Percentiles rank a stretch among this genome's conserved stretches.
These are phyloP conservation scores for Mortierella sp. DNA, from an alignment of 371 early-diverging fungal species.

Conservation along the genomic window DNA sequence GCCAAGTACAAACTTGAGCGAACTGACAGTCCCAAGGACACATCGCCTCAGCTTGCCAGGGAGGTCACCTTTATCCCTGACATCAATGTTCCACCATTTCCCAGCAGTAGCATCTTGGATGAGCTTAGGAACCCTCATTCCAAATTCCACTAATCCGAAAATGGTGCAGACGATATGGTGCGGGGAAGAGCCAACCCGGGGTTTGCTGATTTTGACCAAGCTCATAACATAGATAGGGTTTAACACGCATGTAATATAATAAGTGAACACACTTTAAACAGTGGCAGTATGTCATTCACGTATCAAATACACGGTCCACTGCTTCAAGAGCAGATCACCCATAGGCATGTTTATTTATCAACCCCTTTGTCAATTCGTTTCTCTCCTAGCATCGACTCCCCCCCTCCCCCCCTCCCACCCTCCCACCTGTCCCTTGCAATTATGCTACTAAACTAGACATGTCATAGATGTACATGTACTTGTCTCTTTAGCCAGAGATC, in stretches of 20 bases:
- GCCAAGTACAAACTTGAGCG: conserved; percentile 61
- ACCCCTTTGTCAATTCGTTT: not conserved
- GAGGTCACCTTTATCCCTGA: conserved; percentile 61
- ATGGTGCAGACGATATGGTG: not conserved
- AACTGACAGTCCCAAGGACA: conserved; percentile 61
- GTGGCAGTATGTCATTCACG: not conserved
- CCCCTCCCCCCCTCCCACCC: too few relatives aligned
- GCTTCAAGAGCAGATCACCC: too few relatives aligned
- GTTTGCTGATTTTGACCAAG: not conserved
- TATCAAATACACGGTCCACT: too few relatives aligned
- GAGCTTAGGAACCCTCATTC: conserved; percentile 55
- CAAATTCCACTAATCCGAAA: conserved; percentile 37
- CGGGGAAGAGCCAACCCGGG: not conserved
- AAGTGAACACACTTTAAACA: not conserved
- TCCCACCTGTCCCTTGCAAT: not conserved
- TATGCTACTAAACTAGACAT: not conserved
- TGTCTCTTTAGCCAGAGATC: not conserved
- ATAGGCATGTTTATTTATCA: too few relatives aligned
- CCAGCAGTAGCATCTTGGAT: conserved; percentile 52
- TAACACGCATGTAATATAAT: conserved; percentile 1
- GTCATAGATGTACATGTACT: not conserved
- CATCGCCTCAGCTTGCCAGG: conserved; percentile 57
- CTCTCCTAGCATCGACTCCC: too few relatives aligned
- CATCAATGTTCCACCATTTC: conserved; percentile 64
- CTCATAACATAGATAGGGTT: conserved; percentile 6